phyloP scores from a whole-genome alignment of 2,329 filamentous ascomycete genomes.

The Rutstroemia sp. region DNA sequence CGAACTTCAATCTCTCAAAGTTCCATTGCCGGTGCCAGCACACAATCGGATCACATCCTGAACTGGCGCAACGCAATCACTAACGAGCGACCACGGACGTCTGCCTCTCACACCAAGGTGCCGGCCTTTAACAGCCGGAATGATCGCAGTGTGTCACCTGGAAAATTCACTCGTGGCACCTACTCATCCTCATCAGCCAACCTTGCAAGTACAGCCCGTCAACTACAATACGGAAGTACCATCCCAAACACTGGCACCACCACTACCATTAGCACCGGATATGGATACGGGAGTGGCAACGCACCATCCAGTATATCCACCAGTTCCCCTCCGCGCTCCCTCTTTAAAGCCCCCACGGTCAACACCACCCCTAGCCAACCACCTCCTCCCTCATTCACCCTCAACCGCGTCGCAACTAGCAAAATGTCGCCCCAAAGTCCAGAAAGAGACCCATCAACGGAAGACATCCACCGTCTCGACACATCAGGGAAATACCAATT shows the following conservation, averaged over 20 bases:
- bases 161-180: constrained; percentile 30
- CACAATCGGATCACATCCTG: constrained; percentile 65
- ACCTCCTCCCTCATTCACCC: constrained; percentile 4
- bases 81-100: constrained; percentile 37
- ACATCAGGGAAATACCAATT: constrained; percentile 40
- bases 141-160: constrained; percentile 49
- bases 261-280: neutral
- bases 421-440: neutral
- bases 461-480: constrained; percentile 33
- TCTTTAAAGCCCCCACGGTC: neutral
- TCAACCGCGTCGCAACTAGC: neutral
- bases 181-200: constrained; percentile 18
- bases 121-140: constrained; percentile 31
- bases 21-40: constrained; percentile 24
- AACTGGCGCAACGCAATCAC: constrained; percentile 74
- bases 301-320: constrained; percentile 22
- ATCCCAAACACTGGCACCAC: constrained; percentile 6
- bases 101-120: neutral
- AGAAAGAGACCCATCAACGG: neutral
- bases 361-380: constrained; percentile 2
- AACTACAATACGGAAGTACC: constrained; percentile 22
- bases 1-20: constrained; percentile 36
- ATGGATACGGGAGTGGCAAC: neutral
- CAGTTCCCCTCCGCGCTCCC: constrained; percentile 19
- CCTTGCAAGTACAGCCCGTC: constrained; percentile 23